Conservation (phyloP, 163 green algal species). For the Coccomyxa subellipsoidea region DNA sequence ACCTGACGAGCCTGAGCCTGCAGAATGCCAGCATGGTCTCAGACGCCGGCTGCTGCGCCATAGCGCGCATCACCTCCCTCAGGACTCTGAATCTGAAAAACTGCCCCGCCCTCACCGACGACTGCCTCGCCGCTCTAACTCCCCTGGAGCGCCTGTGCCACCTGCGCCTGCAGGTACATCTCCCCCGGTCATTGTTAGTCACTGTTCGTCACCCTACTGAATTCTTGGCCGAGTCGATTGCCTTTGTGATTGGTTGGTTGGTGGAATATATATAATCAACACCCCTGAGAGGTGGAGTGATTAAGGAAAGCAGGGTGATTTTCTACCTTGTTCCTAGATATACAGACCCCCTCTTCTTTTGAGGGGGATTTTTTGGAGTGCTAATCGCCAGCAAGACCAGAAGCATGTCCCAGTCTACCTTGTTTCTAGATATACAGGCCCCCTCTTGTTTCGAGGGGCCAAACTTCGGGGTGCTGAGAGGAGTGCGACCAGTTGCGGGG, state of each 20-base stretch:
- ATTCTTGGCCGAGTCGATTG: too few species aligned
- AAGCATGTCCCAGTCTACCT: neutral
- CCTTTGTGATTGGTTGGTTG: too few species aligned
- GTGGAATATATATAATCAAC: too few species aligned
- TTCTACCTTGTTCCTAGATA: too few species aligned
- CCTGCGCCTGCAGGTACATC: constrained; percentile 42
- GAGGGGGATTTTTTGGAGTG: too few species aligned
- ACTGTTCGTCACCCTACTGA: neutral
- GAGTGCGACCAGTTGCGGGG: neutral
- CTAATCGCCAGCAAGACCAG: too few species aligned
- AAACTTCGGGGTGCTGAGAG: neutral
- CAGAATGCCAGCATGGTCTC: constrained; percentile 32
- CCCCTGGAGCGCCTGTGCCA: constrained; percentile 26
- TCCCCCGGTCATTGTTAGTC: neutral
- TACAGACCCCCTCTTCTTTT: too few species aligned
- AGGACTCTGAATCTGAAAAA: constrained; percentile 45
- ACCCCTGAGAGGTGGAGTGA: too few species aligned
- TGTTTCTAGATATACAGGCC: neutral
- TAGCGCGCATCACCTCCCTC: constrained; percentile 29
- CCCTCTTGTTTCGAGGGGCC: too few species aligned
- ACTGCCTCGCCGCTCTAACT: constrained; percentile 23
- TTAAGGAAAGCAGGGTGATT: too few species aligned
- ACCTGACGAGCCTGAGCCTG: constrained; percentile 35
- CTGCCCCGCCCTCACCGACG: constrained; percentile 43
- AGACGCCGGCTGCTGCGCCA: constrained; percentile 27